Evolutionary conservation across 73 alveolate genomes (phyloP), one percentile per base, ranked within the genome.

Genomic region (Paramecium tetraurelia): DNA sequence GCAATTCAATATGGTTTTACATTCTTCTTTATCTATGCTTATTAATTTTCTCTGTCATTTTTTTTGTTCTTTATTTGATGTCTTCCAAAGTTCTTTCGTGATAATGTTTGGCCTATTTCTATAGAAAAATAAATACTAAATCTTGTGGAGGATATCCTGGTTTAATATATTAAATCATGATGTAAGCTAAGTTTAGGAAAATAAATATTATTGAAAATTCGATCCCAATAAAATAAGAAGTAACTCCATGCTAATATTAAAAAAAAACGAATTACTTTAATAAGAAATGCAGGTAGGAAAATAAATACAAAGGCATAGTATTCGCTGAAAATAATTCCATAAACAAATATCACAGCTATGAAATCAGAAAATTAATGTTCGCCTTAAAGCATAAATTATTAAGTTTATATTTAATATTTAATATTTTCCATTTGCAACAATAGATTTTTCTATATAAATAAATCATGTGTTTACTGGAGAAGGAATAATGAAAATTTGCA

Each of bases 61-160:
- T 41, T 48, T 6, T 80, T 44, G 90, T 80, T 48, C 90, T 80
- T 40, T 80, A 80, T 24, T 80, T 80, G 29, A 80, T 80, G 7
- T 80, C 90, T 48, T 80, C 90, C 48, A 80, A 44, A 7, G 90
- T 80, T 46, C 21, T 9, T 80, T 80, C 57, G 21, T 80, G 90
- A 80, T 80, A 80, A 80, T 80, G 90, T 44, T 80, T 80, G 12
- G 57, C 90, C 90, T 80, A 24, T 31, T 20, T 80, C 20, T 80
- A 6, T 18, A 1, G 12, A 80, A 44, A n/a, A 4, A 18, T 31
- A 21, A n/a, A 21, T 80, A 80, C 90, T 80, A 80, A 48, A 48
- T 80, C 90, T 80, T 80, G 43, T 44, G 90, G 90, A 44, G 90
- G 46, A 18, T 80, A 43, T 16, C 90, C 90, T 43, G 90, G 90